Base-by-base conservation (phyloP, 2,329 filamentous ascomycete genomes). In the Hypoxylon sp. region DNA sequence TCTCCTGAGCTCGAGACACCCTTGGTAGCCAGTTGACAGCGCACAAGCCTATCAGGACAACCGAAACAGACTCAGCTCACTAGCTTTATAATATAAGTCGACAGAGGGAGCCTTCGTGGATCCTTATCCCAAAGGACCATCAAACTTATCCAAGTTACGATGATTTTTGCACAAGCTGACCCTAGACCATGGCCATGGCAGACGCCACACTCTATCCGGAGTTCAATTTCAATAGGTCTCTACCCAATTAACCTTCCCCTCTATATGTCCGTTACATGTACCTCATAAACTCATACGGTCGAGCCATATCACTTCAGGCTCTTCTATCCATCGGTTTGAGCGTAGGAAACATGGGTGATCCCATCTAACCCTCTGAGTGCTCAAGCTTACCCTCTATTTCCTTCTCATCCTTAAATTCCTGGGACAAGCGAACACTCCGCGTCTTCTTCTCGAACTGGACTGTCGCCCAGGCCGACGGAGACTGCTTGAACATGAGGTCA, bases 401-500 rank as follows among this genome's bases (percentile, higher is more conserved):
- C 5, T 8, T 55, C 68, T 76, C 75, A 51, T 74, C 67, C 67
- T 74, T 57, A 47, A 74, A 74, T 61, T 77, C 76, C 58, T 75
- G 73, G 0, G 74, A 73, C 71, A 76, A 74, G 12, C 71, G 75
- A 55, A 77, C 69, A 4, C 77, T 75, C 7, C 76, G 72, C 43
- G 61, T 53, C 21, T 57, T 74, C 74, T 76, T 79, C 39, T 79
- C 79, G 64, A 77, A 80, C 64, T 67, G 70, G 52, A 81, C 79
- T 0, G 78, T 79, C 0, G 66, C 67, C 72, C 75, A 78, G 23
- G 75, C 74, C 0, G 77, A 80, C 2, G 77, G 78, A 45, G 78
- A 78, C 43, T 81, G 75, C 62, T 75, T 77, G 76, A 83, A 83
- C 66, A 82, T 76, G 59, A 81, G 71, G 56, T 81, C 81, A 46